A percentile compares a stretch with the other conserved stretches of the same genome.
Conservation (phyloP, 108 stramenopile genomes). For the Cyclotella cryptica region DNA sequence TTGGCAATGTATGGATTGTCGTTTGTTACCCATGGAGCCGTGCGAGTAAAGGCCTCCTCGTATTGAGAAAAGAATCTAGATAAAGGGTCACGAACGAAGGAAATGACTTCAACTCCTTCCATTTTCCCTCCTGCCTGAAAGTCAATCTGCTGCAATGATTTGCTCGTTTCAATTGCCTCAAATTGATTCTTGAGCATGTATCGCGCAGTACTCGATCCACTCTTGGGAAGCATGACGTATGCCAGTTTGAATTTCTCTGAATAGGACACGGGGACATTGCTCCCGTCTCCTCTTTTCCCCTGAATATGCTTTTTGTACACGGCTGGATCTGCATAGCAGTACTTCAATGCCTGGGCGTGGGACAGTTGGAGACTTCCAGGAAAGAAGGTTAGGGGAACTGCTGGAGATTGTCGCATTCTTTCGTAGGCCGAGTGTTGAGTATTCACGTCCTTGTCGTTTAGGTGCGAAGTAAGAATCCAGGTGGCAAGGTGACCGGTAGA, state of each 20-base stretch:
- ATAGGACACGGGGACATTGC: conserved; percentile 27
- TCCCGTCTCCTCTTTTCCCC: conserved; percentile 12
- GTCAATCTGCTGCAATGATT: conserved; percentile 14
- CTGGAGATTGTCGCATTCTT: conserved; percentile 22
- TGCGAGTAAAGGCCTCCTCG: conserved; percentile 40
- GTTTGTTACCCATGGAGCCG: conserved; percentile 30
- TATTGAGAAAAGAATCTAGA: conserved; percentile 46
- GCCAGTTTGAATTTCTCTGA: conserved; percentile 38
- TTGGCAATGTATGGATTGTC: conserved; percentile 17
- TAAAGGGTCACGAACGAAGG: conserved; percentile 45
- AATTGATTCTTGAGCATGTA: conserved; percentile 38
- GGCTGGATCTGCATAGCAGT: conserved; percentile 41
- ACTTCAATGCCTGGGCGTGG: conserved; percentile 30
- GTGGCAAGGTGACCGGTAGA: conserved; percentile 30
- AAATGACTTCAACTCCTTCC: conserved; percentile 34
- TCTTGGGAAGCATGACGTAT: conserved; percentile 48
- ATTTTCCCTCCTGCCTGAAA: conserved; percentile 14
- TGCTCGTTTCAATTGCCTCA: conserved; percentile 24
- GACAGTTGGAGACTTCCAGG: conserved; percentile 32
- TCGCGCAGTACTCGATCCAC: conserved; percentile 39
- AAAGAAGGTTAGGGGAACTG: conserved; percentile 13
- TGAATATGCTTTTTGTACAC: conserved; percentile 30
- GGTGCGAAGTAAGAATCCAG: conserved; percentile 26
- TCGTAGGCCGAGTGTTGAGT: conserved; percentile 21
- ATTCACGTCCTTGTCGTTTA: conserved; percentile 28